These are phyloP conservation scores for Henckelia pumila DNA, from an alignment of 257 asterid genomes.

Conservation along the genomic window DNA sequence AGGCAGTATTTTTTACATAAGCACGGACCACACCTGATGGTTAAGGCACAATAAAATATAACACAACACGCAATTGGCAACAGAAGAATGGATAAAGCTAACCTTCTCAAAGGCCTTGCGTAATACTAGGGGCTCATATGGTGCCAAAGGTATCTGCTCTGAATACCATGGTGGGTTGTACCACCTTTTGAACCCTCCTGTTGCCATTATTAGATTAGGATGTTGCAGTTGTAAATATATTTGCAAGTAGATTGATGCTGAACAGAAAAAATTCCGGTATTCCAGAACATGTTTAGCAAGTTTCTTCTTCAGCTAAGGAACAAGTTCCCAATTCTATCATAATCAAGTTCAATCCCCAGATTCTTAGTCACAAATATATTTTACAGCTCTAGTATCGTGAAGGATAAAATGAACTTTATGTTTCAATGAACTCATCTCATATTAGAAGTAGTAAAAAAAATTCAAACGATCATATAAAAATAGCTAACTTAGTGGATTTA, in stretches of 20 bases:
- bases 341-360: slow-evolving; percentile 8
- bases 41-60: slow-evolving; percentile 16
- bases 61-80: slow-evolving; percentile 15
- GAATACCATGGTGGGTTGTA: slow-evolving; percentile 91
- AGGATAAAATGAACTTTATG: neutral
- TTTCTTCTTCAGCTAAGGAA: slow-evolving; percentile 13
- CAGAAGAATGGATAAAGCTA: slow-evolving; percentile 27
- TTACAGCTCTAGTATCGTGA: slow-evolving; percentile 12
- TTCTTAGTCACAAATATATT: neutral
- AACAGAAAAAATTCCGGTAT: slow-evolving; percentile 15
- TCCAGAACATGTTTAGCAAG: slow-evolving; percentile 13
- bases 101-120: slow-evolving; percentile 97
- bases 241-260: slow-evolving; percentile 15
- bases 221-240: slow-evolving; percentile 19
- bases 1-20: too few species aligned
- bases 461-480: neutral
- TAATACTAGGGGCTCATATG: slow-evolving; percentile 71
- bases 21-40: neutral
- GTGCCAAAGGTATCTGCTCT: slow-evolving; percentile 72
- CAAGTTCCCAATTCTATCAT: slow-evolving; percentile 12
- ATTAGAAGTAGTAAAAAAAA: neutral
- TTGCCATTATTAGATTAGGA: slow-evolving; percentile 25
- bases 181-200: slow-evolving; percentile 93
- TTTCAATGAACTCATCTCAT: slow-evolving; percentile 20
- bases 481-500: neutral